Base-by-base conservation (phyloP, 306 rosid species). In the Spatholobus suberectus region DNA sequence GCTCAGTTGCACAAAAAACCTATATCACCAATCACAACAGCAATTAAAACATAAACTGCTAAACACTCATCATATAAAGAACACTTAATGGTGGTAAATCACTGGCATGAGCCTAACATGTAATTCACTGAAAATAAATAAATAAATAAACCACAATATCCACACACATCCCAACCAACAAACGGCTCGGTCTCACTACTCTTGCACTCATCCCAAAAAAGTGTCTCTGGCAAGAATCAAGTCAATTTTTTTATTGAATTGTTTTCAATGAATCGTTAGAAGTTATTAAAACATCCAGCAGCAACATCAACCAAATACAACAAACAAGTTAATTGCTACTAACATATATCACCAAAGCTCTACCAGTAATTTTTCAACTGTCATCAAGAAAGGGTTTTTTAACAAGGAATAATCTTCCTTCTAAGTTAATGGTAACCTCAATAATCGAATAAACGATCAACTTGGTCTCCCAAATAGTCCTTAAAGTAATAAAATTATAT, bases 131-230 rank as follows among this genome's bases (percentile, higher is more conserved):
- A 74, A 58, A 70, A 21, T 27, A 57, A 71, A 77, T 43, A 29
- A 17, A n/a, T n/a, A n/a, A 41, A 49, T 38, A 71, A 62, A 63
- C 20, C 73, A 84, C 13, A 54, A 49, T 46, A 23, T 66, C 84
- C 46, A 17, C 20, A 44, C 20, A 15, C 37, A 73, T 44, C 43
- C 71, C 57, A 21, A 32, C 58, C 54, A 52, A 78, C 26, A 77
- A 58, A 47, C 15, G 9, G 62, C 44, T 49, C 32, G 40, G 40
- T 9, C 35, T 61, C 62, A 71, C 51, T 83, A 47, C 68, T 13
- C 57, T 47, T 12, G 27, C 68, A 83, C 58, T 24, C 49, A 70
- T 83, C 68, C 62, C 77, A 54, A 35, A 70, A 75, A 70, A n/a
- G 59, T 34, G 69, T 38, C 55, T 49, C 49, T 12, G 4, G 24